A percentile compares a stretch with the other conserved stretches of the same genome.
Evolutionary conservation across 441 rosid species (phyloP).

Genomic region (Pelargonium fulgidum): DNA sequence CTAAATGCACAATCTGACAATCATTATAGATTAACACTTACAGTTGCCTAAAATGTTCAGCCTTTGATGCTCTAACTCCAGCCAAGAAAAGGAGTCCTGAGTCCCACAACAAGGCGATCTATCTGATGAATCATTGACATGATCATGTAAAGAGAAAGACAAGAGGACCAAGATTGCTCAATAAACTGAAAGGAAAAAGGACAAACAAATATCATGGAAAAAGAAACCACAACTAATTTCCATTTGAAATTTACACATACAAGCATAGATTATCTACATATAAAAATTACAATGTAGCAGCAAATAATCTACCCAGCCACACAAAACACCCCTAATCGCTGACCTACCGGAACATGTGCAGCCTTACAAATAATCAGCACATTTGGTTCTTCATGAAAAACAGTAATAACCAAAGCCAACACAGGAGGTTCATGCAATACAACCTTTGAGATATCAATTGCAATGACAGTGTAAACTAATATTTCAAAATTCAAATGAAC

Average conservation of each 20-base stretch:
- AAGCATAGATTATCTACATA: neutral
- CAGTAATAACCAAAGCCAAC: slow-evolving; percentile 44
- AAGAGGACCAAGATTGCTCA: slow-evolving; percentile 10
- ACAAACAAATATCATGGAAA: neutral
- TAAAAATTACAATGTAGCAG: neutral
- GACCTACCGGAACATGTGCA: slow-evolving; percentile 73
- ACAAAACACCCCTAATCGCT: neutral
- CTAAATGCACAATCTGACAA: neutral
- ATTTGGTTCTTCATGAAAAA: slow-evolving; percentile 58
- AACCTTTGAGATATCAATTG: slow-evolving; percentile 30
- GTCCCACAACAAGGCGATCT: slow-evolving; percentile 57
- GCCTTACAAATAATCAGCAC: slow-evolving; percentile 82
- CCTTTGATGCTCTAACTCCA: slow-evolving; percentile 60
- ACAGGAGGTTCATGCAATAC: slow-evolving; percentile 94
- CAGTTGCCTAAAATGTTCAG: slow-evolving; percentile 80
- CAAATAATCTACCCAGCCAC: neutral
- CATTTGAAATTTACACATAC: neutral
- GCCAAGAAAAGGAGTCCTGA: slow-evolving; percentile 89
- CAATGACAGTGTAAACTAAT: neutral
- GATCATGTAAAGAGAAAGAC: slow-evolving; percentile 35
- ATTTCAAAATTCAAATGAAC: slow-evolving; percentile 9
- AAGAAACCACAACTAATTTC: neutral
- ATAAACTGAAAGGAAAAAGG: neutral
- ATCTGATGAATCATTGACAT: slow-evolving; percentile 63
- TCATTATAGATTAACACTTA: slow-evolving; percentile 17